These are phyloP conservation scores for Solanum microdontum DNA, from an alignment of 257 asterid species.

Conservation along the genomic window DNA sequence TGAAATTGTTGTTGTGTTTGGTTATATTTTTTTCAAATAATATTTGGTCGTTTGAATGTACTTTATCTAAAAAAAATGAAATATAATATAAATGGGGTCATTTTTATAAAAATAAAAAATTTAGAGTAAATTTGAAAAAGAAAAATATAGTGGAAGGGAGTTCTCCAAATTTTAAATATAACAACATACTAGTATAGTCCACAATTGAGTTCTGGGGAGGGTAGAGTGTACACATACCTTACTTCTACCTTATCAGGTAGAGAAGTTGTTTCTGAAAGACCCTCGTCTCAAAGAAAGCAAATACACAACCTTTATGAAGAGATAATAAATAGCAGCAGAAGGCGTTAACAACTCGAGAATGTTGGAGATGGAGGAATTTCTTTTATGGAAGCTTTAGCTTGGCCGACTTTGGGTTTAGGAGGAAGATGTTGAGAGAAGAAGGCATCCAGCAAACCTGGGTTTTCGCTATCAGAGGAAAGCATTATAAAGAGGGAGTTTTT, in stretches of 20 bases:
- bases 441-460: neutral
- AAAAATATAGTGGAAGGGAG: neutral
- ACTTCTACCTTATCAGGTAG: neutral
- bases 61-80: neutral
- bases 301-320: neutral
- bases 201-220: neutral
- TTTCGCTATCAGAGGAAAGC: neutral
- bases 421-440: neutral
- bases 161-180: neutral
- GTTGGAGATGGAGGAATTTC: neutral
- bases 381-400: neutral
- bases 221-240: neutral
- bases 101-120: too few relatives aligned
- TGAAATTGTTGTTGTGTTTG: neutral
- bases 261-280: neutral
- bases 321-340: neutral
- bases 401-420: neutral
- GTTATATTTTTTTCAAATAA: neutral
- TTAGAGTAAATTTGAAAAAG: neutral
- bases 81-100: neutral
- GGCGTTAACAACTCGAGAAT: neutral
- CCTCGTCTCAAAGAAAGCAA: neutral
- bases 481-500: neutral
- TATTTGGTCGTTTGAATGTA: neutral
- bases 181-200: neutral